Evolutionary conservation across 2,329 filamentous ascomycete species (phyloP), one percentile per base, ranked within the genome.

Genomic region (Arachnopeziza araneosa): DNA sequence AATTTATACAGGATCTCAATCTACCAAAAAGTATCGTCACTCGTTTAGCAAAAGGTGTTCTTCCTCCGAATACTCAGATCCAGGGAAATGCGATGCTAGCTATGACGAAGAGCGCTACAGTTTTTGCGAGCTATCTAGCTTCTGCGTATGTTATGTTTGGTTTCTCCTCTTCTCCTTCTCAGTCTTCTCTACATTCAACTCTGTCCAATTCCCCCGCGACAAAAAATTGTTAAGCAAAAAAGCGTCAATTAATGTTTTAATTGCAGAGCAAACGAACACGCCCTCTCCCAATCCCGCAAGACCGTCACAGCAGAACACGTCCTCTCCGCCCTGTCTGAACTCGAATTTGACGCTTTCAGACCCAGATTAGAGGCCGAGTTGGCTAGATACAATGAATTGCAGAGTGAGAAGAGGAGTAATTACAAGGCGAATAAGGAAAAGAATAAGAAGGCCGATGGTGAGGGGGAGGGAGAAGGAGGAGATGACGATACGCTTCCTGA

Each of bases 11-110:
- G 86, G 90, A 93, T 71, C 82, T 93, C 59, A 86, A 81, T 63
- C 80, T 95, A 17, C 90, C 90, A 32, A 91, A 90, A 71, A 91
- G 89, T 7, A 91, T 93, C 75, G 87, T 93, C 66, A 89, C 88
- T 57, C 82, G 90, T 57, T 80, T 95, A 36, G 88, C 89, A 50
- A 93, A 93, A 76, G 88, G 89, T 50, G 89, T 91, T 6, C 78
- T 95, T 5, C 90, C 90, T 0, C 81, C 89, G 6, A 92, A 92
- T 71, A 93, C 90, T 5, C 88, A 91, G 74, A 90, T 93, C 54
- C 89, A 93, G 72, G 90, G 87, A 70, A 91, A 92, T 76, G 90
- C 90, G 50, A 83, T 93, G 58, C 76, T 91, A 56, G 90, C 90
- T 10, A 82, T 95, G 77, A 88, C 84, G 66, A 93, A 93, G 76